Evolutionary conservation across 2,329 filamentous ascomycete genomes (phyloP), one percentile per base, ranked within the genome.

Genomic region (Phyllosticta paracitricarpa): DNA sequence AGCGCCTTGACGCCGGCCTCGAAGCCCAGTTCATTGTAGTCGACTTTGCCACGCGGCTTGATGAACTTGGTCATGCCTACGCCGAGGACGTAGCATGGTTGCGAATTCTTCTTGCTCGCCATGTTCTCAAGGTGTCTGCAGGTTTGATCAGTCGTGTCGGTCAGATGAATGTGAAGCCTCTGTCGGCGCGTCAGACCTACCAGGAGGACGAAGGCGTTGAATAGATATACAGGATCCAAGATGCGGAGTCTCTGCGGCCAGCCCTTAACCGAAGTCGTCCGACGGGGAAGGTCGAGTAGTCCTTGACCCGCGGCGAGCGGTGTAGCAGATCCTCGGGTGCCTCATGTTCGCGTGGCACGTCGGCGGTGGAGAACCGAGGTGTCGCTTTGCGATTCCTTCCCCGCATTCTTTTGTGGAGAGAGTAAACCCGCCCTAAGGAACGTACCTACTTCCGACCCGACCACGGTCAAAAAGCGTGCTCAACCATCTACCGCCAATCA

Each of bases 31-130:
- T 96, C 92, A 7, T 91, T 91, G 78, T 97, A 97, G 78, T 96
- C 91, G 66, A 96, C 89, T 74, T 93, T 93, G 73, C 91, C 90
- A 61, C 92, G 85, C 52, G 92, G 92, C 81, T 97, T 97, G 84
- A 97, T 93, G 83, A 97, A 97, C 78, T 96, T 96, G 78, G 93
- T 97, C 90, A 97, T 94, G 79, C 93, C 93, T 68, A 97, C 94
- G 79, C 93, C 93, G 64, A 97, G 85, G 72, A 97, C 89, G 81
- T 97, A 97, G 81, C 82, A 81, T 68, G 82, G 81, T 65, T 79
- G 76, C 61, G 72, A 71, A 70, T 74, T 67, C 66, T 81, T 81
- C 67, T 79, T 66, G 61, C 66, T 78, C 65, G 75, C 77, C 81
- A 83, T 83, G 64, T 58, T 22, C 79, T 70, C 64, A 30, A 64